Percentiles rank a stretch among this genome's conserved stretches.
Conservation (phyloP, 1,139 yeast species). For the Suhomyces bokatorum region DNA sequence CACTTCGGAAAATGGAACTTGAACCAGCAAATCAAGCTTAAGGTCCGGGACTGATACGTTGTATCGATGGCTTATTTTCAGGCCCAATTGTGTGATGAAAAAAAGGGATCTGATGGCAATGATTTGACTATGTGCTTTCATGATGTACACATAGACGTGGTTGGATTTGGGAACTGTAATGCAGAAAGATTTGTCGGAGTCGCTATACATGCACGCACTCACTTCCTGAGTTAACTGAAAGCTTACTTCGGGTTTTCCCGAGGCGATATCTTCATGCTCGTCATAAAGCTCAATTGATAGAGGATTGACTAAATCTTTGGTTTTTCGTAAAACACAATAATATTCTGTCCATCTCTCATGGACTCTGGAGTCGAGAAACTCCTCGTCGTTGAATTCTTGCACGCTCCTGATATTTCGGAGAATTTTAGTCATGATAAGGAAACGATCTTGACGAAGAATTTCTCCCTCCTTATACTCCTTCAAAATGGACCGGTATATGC, state of each 20-base stretch:
- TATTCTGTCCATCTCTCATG: conserved; percentile 79
- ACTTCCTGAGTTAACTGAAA: conserved; percentile 25
- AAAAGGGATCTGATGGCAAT: conserved; percentile 65
- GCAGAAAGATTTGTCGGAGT: conserved; percentile 68
- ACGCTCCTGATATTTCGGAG: conserved; percentile 17
- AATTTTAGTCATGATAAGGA: conserved; percentile 59
- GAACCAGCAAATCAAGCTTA: conserved; percentile 45
- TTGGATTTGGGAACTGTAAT: conserved; percentile 38
- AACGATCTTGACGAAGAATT: conserved; percentile 61
- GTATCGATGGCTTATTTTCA: conserved; percentile 26
- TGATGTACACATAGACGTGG: conserved; percentile 45
- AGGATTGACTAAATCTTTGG: conserved; percentile 50
- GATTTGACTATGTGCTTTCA: conserved; percentile 53
- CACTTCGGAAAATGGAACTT: conserved; percentile 33
- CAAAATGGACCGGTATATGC: conserved; percentile 26
- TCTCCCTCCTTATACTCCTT: conserved; percentile 52
- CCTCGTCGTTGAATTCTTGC: conserved; percentile 39
- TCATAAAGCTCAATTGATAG: conserved; percentile 63
- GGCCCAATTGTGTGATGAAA: conserved; percentile 49
- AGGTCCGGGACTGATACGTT: conserved; percentile 54
- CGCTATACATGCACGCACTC: conserved; percentile 57
- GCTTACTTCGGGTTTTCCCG: conserved; percentile 26
- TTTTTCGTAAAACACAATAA: conserved; percentile 62
- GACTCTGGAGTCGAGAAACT: conserved; percentile 53
- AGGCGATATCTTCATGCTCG: conserved; percentile 31